These are phyloP conservation scores for Venturia carpophila DNA, from an alignment of 2,329 filamentous ascomycete genomes.

Conservation along the genomic window DNA sequence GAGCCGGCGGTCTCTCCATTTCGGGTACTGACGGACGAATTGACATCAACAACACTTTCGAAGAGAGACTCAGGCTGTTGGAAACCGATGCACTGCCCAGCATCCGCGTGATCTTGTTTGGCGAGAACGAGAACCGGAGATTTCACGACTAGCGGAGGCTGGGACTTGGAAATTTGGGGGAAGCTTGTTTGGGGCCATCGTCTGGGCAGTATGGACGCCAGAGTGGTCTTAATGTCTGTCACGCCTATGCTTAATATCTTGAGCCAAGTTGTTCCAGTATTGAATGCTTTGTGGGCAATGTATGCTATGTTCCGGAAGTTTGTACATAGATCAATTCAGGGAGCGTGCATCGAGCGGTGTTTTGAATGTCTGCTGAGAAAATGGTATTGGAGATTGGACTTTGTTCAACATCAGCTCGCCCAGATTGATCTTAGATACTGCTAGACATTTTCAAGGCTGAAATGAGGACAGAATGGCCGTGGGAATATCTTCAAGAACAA, in stretches of 20 bases:
- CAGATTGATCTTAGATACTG: too few relatives aligned
- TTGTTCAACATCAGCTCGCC: too few relatives aligned
- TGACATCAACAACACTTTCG: slow-evolving; percentile 97
- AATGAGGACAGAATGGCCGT: too few relatives aligned
- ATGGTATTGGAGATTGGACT: too few relatives aligned
- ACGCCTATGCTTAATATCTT: not conserved
- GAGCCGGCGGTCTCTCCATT: slow-evolving; percentile 74
- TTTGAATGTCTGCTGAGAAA: too few relatives aligned
- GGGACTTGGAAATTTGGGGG: not conserved
- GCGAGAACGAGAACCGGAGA: slow-evolving; percentile 89
- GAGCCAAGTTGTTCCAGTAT: not conserved
- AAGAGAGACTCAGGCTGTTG: slow-evolving; percentile 78
- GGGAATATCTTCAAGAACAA: too few relatives aligned
- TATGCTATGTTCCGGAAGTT: not conserved
- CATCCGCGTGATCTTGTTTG: slow-evolving; percentile 80
- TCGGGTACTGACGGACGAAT: slow-evolving; percentile 85
- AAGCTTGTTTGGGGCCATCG: not conserved
- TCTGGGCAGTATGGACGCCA: not conserved
- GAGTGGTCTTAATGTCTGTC: not conserved
- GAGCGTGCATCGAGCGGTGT: slow-evolving; percentile 3
- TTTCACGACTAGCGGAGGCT: slow-evolving; percentile 68
- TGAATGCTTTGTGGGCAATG: not conserved
- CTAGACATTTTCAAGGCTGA: too few relatives aligned
- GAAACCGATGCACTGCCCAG: slow-evolving; percentile 78
- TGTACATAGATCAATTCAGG: slow-evolving; percentile 5